Base-by-base conservation (phyloP, 2,329 filamentous ascomycete genomes). In the Penicillium palitans region DNA sequence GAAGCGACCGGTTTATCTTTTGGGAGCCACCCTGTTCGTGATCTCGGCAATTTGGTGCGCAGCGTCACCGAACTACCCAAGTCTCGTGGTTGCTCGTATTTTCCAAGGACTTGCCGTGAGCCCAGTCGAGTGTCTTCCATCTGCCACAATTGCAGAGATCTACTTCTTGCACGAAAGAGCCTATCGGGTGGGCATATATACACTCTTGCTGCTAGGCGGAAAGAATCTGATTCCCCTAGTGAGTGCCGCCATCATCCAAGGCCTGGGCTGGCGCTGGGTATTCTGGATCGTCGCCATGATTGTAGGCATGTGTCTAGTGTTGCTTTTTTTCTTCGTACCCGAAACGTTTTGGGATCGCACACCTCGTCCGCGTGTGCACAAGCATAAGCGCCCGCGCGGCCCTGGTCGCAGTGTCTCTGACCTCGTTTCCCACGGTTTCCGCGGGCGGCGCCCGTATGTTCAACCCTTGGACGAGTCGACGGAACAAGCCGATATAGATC, bases 331-430 rank as follows among this genome's bases (percentile, higher is more conserved):
- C 59, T 96, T 96, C 67, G 90, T 96, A 0, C 93, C 93, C 0
- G 93, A 98, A 76, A 96, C 92, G 0, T 97, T 96, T 65, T 98
- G 93, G 93, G 92, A 97, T 73, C 83, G 93, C 48, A 88, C 89
- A 2, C 92, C 93, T 9, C 76, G 78, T 31, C 74, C 75, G 21
- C 78, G 82, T 24, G 50, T 41, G 33, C 76, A 76, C 59, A 61
- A 70, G 12, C 64, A 62, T 33, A 77, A 76, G 66, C 71, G 75
- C 53, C 74, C 75, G 5, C 65, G 66, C 25, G 55, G 70, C 25
- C 68, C 27, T 21, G 44, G 71, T 25, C 70, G 72, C 7, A 76
- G 69, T 31, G 67, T 78, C 31, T 77, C 76, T 2, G 74, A 75
- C 44, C 58, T 77, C 24, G 66, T 78, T 19, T 59, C 64, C 1